phyloP scores from a whole-genome alignment of 495 filamentous ascomycete species.

The Coniosporium apollinis region DNA sequence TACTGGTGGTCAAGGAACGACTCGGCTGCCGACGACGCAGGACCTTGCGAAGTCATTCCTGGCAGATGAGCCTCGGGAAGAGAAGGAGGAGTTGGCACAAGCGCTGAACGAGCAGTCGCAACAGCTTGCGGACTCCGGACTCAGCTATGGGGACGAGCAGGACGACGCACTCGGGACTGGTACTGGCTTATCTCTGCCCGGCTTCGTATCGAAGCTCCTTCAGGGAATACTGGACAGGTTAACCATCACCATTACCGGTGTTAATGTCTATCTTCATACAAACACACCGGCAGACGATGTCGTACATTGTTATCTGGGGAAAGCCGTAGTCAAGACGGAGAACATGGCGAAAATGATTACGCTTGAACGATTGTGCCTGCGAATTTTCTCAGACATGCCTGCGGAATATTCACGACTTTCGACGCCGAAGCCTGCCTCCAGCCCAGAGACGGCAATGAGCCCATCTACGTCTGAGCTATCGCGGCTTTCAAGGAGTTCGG shows the following conservation, averaged over 20 bases:
- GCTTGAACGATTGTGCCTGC: too few relatives aligned
- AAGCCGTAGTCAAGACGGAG: too few relatives aligned
- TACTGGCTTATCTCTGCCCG: slow-evolving; percentile 56
- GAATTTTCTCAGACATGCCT: too few relatives aligned
- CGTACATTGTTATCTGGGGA: too few relatives aligned
- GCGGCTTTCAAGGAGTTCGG: too few relatives aligned
- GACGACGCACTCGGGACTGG: slow-evolving; percentile 54
- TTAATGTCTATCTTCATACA: slow-evolving; percentile 38
- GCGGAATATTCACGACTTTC: too few relatives aligned
- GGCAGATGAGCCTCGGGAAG: slow-evolving; percentile 56
- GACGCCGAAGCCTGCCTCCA: too few relatives aligned
- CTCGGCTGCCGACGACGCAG: slow-evolving; percentile 63
- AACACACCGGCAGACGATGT: too few relatives aligned
- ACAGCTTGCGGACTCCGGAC: slow-evolving; percentile 34
- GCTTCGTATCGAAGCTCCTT: slow-evolving; percentile 65
- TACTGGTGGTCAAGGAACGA: too few relatives aligned
- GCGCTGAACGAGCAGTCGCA: slow-evolving; percentile 53
- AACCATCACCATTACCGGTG: slow-evolving; percentile 45
- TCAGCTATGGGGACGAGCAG: slow-evolving; percentile 40
- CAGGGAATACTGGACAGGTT: slow-evolving; percentile 70
- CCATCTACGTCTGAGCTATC: too few relatives aligned
- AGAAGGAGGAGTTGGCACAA: slow-evolving; percentile 60
- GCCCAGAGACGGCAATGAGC: too few relatives aligned
- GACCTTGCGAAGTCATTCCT: slow-evolving; percentile 81
- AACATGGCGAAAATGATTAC: too few relatives aligned